phyloP scores from a whole-genome alignment of 2,329 filamentous ascomycete species.

The Aspergillus pseudoterreus region DNA sequence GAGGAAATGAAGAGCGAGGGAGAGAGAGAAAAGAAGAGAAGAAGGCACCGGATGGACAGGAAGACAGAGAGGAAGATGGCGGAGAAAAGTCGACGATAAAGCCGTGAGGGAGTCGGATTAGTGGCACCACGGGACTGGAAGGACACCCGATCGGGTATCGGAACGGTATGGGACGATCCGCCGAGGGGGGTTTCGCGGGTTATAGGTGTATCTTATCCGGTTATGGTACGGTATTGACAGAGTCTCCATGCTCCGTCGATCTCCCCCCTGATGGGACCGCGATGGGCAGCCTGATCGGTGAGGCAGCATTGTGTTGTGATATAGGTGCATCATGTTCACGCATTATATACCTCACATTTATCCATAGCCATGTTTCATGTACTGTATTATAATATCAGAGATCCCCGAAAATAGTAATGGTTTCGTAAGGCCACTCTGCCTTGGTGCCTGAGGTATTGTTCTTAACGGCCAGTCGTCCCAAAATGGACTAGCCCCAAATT shows the following conservation, averaged over 20 bases:
- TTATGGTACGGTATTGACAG: too few relatives aligned
- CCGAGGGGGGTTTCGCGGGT: too few relatives aligned
- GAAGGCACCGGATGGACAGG: background rate
- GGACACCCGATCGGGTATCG: constrained; percentile 1
- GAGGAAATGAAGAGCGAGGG: background rate
- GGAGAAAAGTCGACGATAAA: background rate
- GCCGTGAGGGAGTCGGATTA: background rate
- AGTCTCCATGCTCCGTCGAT: background rate
- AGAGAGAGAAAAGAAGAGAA: background rate
- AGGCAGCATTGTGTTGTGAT: background rate
- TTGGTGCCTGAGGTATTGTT: background rate
- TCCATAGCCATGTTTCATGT: too few relatives aligned
- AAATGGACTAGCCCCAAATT: constrained; percentile 11
- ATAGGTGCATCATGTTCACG: background rate
- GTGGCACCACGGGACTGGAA: constrained; percentile 9
- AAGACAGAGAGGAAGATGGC: background rate
- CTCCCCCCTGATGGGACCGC: background rate
- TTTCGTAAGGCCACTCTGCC: too few relatives aligned
- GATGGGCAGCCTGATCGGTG: background rate
- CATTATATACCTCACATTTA: too few relatives aligned
- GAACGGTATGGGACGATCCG: background rate
- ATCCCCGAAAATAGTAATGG: too few relatives aligned
- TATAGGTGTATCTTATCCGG: too few relatives aligned
- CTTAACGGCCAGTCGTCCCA: background rate
- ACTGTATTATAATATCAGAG: too few relatives aligned